phyloP scores from a whole-genome alignment of 23 red algal species.

The Gracilariopsis chorda region DNA sequence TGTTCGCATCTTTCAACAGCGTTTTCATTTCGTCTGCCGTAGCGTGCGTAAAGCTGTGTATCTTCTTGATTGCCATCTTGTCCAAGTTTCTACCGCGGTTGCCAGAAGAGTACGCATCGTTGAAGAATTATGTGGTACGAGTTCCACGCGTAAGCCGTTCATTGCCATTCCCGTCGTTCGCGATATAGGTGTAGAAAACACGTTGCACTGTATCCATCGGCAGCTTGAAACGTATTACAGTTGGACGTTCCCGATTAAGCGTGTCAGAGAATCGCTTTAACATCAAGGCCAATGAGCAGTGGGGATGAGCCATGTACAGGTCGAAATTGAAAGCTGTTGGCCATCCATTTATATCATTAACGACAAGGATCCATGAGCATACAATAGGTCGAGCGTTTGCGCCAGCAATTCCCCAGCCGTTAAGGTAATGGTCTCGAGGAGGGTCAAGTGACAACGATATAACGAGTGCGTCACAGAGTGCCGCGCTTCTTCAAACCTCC shows the following conservation, averaged over 20 bases:
- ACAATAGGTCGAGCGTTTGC: neutral
- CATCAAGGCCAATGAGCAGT: slow-evolving; percentile 11
- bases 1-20: neutral
- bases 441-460: neutral
- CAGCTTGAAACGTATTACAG: neutral
- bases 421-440: neutral
- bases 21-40: neutral
- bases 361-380: slow-evolving; percentile 1
- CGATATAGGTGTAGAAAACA: slow-evolving; percentile 13
- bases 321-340: slow-evolving; percentile 1
- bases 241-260: neutral
- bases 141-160: neutral
- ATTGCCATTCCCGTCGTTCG: too few species aligned
- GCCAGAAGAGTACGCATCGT: neutral
- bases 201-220: neutral
- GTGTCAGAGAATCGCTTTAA: slow-evolving; percentile 1
- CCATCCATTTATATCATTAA: neutral
- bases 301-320: neutral
- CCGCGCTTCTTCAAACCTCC: slow-evolving; percentile 6
- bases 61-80: too few species aligned
- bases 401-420: neutral
- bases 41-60: slow-evolving; percentile 10
- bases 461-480: slow-evolving; percentile 5
- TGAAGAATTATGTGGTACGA: neutral
- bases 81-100: neutral